Percentiles rank a stretch among this genome's conserved stretches.
Evolutionary conservation across 345 rosid genomes (phyloP).

Genomic region (Dipteronia dyeriana): DNA sequence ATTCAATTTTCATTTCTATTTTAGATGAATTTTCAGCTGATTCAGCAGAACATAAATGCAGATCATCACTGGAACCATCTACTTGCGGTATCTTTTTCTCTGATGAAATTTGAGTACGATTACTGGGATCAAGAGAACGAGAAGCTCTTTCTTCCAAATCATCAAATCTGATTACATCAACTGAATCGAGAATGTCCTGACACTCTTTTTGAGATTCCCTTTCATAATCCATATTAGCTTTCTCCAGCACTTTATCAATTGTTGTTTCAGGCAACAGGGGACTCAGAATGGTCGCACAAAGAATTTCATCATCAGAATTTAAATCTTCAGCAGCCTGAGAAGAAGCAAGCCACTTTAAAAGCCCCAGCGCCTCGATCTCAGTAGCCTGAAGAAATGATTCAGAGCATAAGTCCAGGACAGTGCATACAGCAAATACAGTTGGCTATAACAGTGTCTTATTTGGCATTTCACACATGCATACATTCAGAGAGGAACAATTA

Average conservation of each 20-base stretch:
- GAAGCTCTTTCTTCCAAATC: constrained; percentile 41
- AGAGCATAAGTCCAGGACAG: neutral
- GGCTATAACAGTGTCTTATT: no score
- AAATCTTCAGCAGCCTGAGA: constrained; percentile 90
- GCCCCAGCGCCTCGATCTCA: constrained; percentile 74
- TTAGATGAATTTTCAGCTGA: constrained; percentile 41
- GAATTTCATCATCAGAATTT: constrained; percentile 94
- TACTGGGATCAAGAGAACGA: constrained; percentile 26
- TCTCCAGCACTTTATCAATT: constrained; percentile 70
- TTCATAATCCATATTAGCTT: constrained; percentile 74
- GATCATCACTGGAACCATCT: constrained; percentile 54
- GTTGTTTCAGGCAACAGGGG: constrained; percentile 74
- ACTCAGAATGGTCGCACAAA: constrained; percentile 71
- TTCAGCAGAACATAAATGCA: constrained; percentile 30
- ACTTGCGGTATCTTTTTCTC: constrained; percentile 44
- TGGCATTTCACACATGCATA: no score
- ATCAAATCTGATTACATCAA: constrained; percentile 48
- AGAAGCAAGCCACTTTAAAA: constrained; percentile 89
- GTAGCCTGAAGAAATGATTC: constrained; percentile 39
- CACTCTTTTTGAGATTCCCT: constrained; percentile 89
- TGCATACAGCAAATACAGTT: neutral
- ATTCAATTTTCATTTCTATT: constrained; percentile 41
- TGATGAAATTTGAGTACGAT: constrained; percentile 34
- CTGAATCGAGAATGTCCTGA: constrained; percentile 93
- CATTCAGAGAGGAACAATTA: no score